A percentile compares a stretch with the other conserved stretches of the same genome.
These are phyloP conservation scores for Mortierella claussenii DNA, from an alignment of 192 early-diverging fungal genomes.

Conservation along the genomic window DNA sequence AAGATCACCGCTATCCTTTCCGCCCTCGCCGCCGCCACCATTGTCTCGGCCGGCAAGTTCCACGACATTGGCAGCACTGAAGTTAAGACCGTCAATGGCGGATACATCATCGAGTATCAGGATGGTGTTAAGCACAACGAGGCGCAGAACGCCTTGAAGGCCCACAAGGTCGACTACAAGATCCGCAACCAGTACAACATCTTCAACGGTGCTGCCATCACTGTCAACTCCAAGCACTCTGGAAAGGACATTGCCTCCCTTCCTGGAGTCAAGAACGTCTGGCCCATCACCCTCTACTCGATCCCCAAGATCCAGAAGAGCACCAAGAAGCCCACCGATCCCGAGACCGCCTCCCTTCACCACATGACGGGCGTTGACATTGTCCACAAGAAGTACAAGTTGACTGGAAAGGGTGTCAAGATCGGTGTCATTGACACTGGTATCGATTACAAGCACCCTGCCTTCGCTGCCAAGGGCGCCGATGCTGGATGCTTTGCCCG, in stretches of 20 bases:
- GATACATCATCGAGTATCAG: constrained; percentile 44
- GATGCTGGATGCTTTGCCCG: constrained; percentile 67
- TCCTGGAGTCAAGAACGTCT: constrained; percentile 53
- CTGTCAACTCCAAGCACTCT: constrained; percentile 39
- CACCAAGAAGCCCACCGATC: no score
- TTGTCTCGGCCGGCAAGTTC: constrained; percentile 51
- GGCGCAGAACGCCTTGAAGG: constrained; percentile 30
- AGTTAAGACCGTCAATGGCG: constrained; percentile 12
- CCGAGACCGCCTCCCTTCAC: constrained; percentile 43
- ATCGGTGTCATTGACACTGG: constrained; percentile 71
- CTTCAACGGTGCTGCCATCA: constrained; percentile 60
- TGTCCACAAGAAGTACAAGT: constrained; percentile 49
- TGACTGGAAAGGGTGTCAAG: constrained; percentile 57
- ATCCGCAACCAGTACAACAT: constrained; percentile 58
- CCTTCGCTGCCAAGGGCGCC: constrained; percentile 63
- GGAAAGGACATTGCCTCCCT: constrained; percentile 35
- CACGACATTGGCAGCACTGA: constrained; percentile 5
- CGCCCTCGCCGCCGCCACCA: constrained; percentile 33
- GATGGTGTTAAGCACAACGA: constrained; percentile 5
- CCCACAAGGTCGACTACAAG: constrained; percentile 32
- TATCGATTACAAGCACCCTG: constrained; percentile 68
- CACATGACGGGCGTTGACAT: constrained; percentile 56
- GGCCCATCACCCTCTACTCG: constrained; percentile 55
- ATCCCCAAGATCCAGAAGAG: constrained; percentile 30
- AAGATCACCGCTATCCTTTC: constrained; percentile 45